These are phyloP conservation scores for Suillus luteus DNA, from an alignment of 768 basidiomycete genomes.

Conservation along the genomic window DNA sequence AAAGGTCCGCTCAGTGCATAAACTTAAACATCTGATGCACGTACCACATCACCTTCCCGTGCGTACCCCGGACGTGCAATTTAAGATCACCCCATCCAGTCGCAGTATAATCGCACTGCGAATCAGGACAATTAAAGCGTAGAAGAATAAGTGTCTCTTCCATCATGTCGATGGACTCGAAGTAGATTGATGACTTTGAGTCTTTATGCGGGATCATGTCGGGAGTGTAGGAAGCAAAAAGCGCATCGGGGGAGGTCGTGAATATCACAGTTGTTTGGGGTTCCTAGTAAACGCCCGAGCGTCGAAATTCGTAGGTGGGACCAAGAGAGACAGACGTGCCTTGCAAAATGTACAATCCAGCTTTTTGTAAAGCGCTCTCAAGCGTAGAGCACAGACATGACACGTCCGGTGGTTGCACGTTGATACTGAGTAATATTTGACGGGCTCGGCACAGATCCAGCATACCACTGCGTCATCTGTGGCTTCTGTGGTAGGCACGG, in stretches of 20 bases:
- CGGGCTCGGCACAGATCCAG: slow-evolving; percentile 94
- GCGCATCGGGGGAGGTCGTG: slow-evolving; percentile 62
- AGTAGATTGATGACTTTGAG: slow-evolving; percentile 71
- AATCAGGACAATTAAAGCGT: slow-evolving; percentile 91
- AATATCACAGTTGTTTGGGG: slow-evolving; percentile 76
- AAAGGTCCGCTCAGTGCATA: not conserved
- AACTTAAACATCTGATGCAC: slow-evolving; percentile 7
- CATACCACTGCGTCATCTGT: slow-evolving; percentile 55
- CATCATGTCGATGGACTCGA: slow-evolving; percentile 94
- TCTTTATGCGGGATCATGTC: slow-evolving; percentile 67
- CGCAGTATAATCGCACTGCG: slow-evolving; percentile 79
- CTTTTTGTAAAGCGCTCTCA: slow-evolving; percentile 93
- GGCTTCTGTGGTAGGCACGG: slow-evolving; percentile 8
- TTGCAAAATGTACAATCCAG: slow-evolving; percentile 96
- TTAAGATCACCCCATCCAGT: slow-evolving; percentile 91
- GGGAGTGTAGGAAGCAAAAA: slow-evolving; percentile 59
- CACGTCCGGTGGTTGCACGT: slow-evolving; percentile 95
- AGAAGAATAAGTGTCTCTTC: slow-evolving; percentile 90
- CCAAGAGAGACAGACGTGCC: slow-evolving; percentile 42
- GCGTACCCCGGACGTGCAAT: slow-evolving; percentile 74
- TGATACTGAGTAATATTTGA: slow-evolving; percentile 87
- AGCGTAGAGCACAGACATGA: slow-evolving; percentile 87
- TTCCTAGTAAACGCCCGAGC: slow-evolving; percentile 45
- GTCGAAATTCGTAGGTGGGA: slow-evolving; percentile 3
- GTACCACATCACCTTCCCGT: slow-evolving; percentile 82